Percentiles rank a stretch among this genome's conserved stretches.
phyloP scores from a whole-genome alignment of 1,284 basidiomycete genomes.

The Boletellus deceptivus region DNA sequence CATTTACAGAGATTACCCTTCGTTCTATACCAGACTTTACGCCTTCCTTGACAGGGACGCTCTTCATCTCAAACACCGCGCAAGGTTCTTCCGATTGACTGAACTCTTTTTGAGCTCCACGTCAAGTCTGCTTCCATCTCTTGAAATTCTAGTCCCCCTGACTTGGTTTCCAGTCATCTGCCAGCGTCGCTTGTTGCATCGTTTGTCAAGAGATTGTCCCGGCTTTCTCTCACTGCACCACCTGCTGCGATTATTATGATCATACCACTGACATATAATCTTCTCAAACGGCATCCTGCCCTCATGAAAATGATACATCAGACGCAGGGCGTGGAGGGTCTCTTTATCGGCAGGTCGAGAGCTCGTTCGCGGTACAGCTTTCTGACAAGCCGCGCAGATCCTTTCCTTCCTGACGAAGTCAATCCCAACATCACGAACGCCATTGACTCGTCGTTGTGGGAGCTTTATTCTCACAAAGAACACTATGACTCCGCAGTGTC shows the following conservation, averaged over 20 bases:
- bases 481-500: constrained; percentile 89
- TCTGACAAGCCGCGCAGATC: constrained; percentile 47
- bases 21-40: constrained; percentile 94
- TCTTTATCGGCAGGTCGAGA: constrained; percentile 36
- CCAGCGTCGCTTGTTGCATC: constrained; percentile 88
- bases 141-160: constrained; percentile 1
- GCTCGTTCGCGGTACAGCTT: background rate
- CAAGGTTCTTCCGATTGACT: constrained; percentile 91
- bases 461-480: constrained; percentile 73
- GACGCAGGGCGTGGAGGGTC: constrained; percentile 43
- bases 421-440: constrained; percentile 82
- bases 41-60: constrained; percentile 84
- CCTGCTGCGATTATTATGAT: constrained; percentile 90
- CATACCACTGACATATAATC: constrained; percentile 93
- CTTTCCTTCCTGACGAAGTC: constrained; percentile 66
- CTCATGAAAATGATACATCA: constrained; percentile 94
- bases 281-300: constrained; percentile 88
- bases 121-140: constrained; percentile 43
- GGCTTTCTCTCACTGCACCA: constrained; percentile 81
- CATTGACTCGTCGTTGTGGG: constrained; percentile 89
- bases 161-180: constrained; percentile 60
- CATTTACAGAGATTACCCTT: constrained; percentile 81
- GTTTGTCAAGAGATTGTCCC: constrained; percentile 89
- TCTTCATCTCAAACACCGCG: constrained; percentile 89
- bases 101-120: constrained; percentile 91